Conservation (phyloP, 352 stramenopile species). For the Phytopythium sindhum region DNA sequence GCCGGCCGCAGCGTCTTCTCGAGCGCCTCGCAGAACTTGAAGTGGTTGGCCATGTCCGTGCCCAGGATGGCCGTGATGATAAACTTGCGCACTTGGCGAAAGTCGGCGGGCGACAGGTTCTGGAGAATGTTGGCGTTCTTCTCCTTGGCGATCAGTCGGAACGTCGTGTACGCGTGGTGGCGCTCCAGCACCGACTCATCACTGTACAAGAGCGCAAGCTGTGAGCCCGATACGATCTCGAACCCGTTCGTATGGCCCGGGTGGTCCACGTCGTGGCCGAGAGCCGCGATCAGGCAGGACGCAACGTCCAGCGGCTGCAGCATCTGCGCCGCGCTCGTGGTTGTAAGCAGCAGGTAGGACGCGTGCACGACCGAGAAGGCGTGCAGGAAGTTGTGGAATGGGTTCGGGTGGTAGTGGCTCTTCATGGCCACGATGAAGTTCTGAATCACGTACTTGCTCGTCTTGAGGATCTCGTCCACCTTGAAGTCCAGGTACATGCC, state of each 20-base stretch:
- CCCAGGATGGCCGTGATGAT: constrained; percentile 86
- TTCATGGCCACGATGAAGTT: constrained; percentile 84
- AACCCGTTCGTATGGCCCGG: constrained; percentile 89
- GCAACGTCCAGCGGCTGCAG: constrained; percentile 84
- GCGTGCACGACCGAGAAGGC: constrained; percentile 87
- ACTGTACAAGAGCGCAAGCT: constrained; percentile 84
- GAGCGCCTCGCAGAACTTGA: constrained; percentile 78
- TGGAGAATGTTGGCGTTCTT: constrained; percentile 86
- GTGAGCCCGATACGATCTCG: constrained; percentile 74
- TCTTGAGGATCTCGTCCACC: constrained; percentile 58
- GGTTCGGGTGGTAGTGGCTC: constrained; percentile 84
- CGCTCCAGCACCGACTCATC: constrained; percentile 89
- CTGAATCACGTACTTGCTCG: constrained; percentile 48
- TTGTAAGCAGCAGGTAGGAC: constrained; percentile 80
- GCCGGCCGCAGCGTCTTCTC: constrained; percentile 66
- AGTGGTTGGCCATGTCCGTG: constrained; percentile 90
- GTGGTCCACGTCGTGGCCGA: constrained; percentile 91
- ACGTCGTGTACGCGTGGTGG: constrained; percentile 86
- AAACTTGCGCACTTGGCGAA: constrained; percentile 82
- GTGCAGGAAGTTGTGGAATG: constrained; percentile 92
- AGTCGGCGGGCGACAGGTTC: constrained; percentile 64
- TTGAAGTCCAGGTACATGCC: constrained; percentile 80
- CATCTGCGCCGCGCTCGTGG: constrained; percentile 56
- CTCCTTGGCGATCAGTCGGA: constrained; percentile 78
- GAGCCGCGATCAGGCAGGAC: constrained; percentile 76